phyloP scores from a whole-genome alignment of 208 protist species.

The Wallacemonas sp. region DNA sequence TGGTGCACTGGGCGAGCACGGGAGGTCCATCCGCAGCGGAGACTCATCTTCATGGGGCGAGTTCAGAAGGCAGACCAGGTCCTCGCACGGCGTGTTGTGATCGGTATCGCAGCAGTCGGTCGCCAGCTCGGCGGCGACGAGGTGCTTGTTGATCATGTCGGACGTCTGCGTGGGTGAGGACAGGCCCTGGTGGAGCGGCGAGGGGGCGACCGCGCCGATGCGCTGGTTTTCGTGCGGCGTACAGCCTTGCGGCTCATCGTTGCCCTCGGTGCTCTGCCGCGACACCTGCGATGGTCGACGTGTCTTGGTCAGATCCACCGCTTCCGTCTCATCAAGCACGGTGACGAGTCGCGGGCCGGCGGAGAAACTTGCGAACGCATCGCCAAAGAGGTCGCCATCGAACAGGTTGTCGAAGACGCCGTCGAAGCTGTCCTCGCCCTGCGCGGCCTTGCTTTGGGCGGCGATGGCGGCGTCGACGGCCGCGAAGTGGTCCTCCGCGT shows the following conservation, averaged over 20 bases:
- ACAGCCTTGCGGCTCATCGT: background rate
- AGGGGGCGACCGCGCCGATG: too few species aligned
- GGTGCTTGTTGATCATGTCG: background rate
- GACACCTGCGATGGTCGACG: background rate
- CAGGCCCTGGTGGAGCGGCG: too few species aligned
- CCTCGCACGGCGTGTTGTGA: background rate
- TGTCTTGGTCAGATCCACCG: background rate
- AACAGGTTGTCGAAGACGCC: constrained; percentile 20
- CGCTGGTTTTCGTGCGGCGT: background rate
- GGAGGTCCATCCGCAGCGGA: background rate
- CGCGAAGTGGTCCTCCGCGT: constrained; percentile 7
- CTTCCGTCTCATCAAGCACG: background rate
- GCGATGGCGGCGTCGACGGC: constrained; percentile 17
- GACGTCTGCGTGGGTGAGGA: constrained; percentile 2
- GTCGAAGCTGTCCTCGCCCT: constrained; percentile 10
- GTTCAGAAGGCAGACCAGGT: background rate
- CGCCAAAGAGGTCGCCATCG: constrained; percentile 11
- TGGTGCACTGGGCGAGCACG: constrained; percentile 14
- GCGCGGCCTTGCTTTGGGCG: background rate
- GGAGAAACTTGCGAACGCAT: constrained; percentile 3
- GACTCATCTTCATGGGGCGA: background rate
- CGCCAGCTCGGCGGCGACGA: background rate
- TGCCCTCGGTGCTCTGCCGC: background rate
- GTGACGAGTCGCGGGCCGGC: background rate
- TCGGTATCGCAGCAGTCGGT: background rate